Conservation (phyloP, 352 stramenopile genomes). For the Thraustochytrium striatum region DNA sequence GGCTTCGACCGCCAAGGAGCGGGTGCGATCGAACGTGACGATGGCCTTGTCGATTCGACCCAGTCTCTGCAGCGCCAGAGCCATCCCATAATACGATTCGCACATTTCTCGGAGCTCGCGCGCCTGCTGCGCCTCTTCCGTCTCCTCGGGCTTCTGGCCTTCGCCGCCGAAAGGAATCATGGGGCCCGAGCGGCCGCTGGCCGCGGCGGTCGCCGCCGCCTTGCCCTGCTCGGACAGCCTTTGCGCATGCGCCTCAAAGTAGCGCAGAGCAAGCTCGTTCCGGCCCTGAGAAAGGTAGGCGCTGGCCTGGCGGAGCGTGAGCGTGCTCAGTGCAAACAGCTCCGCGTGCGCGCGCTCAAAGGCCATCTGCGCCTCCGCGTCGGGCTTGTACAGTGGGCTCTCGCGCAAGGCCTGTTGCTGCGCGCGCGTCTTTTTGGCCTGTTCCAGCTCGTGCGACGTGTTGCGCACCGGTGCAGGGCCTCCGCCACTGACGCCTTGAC, state of each 20-base stretch:
- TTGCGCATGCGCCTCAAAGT: not conserved
- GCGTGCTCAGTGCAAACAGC: not conserved
- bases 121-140: not conserved
- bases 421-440: not conserved
- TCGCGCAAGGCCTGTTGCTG: not conserved
- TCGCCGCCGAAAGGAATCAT: no score
- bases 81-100: conserved; percentile 35
- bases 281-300: not conserved
- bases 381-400: conserved; percentile 1
- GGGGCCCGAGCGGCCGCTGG: no score
- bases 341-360: not conserved
- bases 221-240: not conserved
- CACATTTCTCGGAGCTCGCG: not conserved
- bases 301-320: not conserved
- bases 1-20: conserved; percentile 20
- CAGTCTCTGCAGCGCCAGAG: not conserved
- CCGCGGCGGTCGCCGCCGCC: not conserved
- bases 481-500: not conserved
- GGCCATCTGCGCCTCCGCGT: not conserved
- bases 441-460: conserved; percentile 1
- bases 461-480: not conserved
- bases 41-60: conserved; percentile 7
- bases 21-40: conserved; percentile 28
- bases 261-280: not conserved
- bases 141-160: not conserved